Evolutionary conservation across 1,284 basidiomycete species (phyloP).

Genomic region (Anthracocystis walkeri): DNA sequence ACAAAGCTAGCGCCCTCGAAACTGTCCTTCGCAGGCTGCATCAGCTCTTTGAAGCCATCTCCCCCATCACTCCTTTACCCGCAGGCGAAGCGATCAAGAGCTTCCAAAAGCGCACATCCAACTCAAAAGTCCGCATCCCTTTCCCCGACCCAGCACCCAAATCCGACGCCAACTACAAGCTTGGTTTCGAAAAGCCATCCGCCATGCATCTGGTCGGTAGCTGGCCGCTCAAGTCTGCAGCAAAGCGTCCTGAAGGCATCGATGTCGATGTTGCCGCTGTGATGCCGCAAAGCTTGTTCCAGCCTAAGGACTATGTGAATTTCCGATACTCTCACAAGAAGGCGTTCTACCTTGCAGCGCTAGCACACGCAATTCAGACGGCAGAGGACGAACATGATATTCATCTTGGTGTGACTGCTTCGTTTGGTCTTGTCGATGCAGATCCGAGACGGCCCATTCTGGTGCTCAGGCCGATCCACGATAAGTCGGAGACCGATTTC

Average conservation of each 20-base stretch:
- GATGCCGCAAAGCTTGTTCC: conserved; percentile 78
- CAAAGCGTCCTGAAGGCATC: conserved; percentile 58
- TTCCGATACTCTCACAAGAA: conserved; percentile 92
- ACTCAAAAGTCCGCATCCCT: conserved; percentile 69
- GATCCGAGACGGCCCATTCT: conserved; percentile 80
- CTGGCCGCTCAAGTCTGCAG: conserved; percentile 64
- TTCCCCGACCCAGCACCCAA: conserved; percentile 70
- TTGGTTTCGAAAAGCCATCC: conserved; percentile 83
- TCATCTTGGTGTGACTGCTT: conserved; percentile 74
- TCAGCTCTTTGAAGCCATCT: conserved; percentile 44
- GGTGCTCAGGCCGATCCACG: conserved; percentile 74
- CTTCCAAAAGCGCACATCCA: conserved; percentile 72
- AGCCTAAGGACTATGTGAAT: conserved; percentile 94
- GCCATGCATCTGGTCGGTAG: conserved; percentile 75
- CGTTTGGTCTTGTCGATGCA: conserved; percentile 76
- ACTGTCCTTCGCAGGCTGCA: conserved; percentile 62
- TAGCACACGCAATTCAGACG: conserved; percentile 77
- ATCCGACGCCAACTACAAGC: conserved; percentile 74
- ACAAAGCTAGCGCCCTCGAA: conserved; percentile 59
- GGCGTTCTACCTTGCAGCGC: conserved; percentile 85
- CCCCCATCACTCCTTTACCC: conserved; percentile 39
- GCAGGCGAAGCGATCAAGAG: conserved; percentile 56
- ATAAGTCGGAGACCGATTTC: conserved; percentile 75
- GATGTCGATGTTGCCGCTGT: conserved; percentile 65
- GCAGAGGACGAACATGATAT: conserved; percentile 55